phyloP scores from a whole-genome alignment of 257 asterid species.

The Mentha longifolia region DNA sequence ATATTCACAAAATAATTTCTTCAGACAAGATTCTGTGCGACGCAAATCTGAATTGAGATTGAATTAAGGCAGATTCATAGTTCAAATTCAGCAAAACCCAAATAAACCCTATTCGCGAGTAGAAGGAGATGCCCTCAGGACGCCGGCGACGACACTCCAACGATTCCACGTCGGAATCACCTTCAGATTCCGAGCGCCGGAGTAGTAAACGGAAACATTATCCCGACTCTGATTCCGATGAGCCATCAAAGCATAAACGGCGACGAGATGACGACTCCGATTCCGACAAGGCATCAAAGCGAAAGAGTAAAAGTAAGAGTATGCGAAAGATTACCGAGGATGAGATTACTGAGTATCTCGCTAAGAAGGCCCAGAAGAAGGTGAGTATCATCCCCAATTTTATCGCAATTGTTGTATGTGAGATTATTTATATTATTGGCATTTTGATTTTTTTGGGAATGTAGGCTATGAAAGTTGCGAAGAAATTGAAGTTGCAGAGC shows the following conservation, averaged over 20 bases:
- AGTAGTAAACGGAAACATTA: neutral
- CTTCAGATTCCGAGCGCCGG: slow-evolving; percentile 2
- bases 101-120: too few species aligned
- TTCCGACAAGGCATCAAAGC: slow-evolving; percentile 1
- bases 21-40: too few species aligned
- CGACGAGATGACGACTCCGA: neutral
- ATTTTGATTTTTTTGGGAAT: slow-evolving; percentile 3
- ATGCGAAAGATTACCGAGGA: slow-evolving; percentile 28
- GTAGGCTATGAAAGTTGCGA: slow-evolving; percentile 75
- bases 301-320: slow-evolving; percentile 2
- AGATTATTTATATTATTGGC: neutral
- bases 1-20: too few species aligned
- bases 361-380: slow-evolving; percentile 37
- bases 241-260: slow-evolving; percentile 1
- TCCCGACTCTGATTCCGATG: neutral
- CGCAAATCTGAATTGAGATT: too few species aligned
- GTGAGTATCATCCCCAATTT: slow-evolving; percentile 4
- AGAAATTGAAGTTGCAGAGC: slow-evolving; percentile 68
- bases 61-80: neutral
- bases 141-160: slow-evolving; percentile 20
- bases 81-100: neutral
- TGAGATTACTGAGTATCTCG: slow-evolving; percentile 28
- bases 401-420: neutral
- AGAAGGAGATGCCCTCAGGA: slow-evolving; percentile 4
- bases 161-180: slow-evolving; percentile 18